Percentiles rank a stretch among this genome's conserved stretches.
Evolutionary conservation across 345 rosid species (phyloP).

Genomic region (Alliaria petiolata): DNA sequence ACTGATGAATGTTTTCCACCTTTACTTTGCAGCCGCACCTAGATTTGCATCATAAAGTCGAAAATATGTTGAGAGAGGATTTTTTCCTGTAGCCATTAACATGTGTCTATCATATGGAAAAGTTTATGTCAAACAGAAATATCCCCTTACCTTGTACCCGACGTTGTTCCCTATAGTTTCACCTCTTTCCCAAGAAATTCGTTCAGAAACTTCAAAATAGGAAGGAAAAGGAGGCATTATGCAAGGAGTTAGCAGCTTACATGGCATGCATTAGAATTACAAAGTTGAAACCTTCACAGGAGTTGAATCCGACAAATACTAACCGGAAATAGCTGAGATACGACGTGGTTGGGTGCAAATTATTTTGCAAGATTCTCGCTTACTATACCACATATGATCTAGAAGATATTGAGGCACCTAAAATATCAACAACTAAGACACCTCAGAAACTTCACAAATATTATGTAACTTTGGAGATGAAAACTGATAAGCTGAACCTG

Average conservation of each 20-base stretch:
- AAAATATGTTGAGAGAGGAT: not conserved
- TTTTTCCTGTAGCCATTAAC: not conserved
- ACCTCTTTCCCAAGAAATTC: constrained; percentile 85
- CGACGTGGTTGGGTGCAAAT: constrained; percentile 99
- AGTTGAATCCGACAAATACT: constrained; percentile 7
- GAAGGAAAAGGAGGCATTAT: constrained; percentile 11
- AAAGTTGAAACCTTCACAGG: constrained; percentile 5
- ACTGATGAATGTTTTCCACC: constrained; percentile 85
- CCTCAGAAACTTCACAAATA: constrained; percentile 12
- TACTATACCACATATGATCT: constrained; percentile 71
- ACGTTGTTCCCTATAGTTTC: constrained; percentile 64
- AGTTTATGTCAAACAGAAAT: not conserved
- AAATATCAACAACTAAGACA: constrained; percentile 17
- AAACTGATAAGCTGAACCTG: constrained; percentile 1
- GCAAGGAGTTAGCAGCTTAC: not conserved
- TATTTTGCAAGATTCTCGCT: constrained; percentile 74
- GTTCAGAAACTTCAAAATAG: constrained; percentile 69
- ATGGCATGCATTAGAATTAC: not conserved
- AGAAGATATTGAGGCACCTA: constrained; percentile 93
- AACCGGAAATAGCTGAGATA: constrained; percentile 93
- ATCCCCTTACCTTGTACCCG: constrained; percentile 78
- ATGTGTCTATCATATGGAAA: constrained; percentile 1
- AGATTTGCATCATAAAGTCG: constrained; percentile 23
- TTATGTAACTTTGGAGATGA: not conserved
- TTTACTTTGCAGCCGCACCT: constrained; percentile 87